Percentiles rank a stretch among this genome's conserved stretches.
Evolutionary conservation across 495 filamentous ascomycete species (phyloP).

Genomic region (Lepidopterella palustris): DNA sequence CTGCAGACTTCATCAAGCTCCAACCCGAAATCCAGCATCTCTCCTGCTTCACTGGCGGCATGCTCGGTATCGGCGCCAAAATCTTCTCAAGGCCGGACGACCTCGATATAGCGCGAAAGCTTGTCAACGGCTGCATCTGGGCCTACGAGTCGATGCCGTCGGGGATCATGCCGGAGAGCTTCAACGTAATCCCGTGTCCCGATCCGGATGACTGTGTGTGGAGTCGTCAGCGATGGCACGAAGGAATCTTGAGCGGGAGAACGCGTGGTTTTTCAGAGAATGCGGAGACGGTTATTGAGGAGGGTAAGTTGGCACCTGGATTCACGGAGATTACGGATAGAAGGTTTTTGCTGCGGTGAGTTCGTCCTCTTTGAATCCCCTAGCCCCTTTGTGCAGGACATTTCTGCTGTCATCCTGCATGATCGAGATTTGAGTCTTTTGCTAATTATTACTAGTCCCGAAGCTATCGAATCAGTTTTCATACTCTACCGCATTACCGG

Average conservation of each 20-base stretch:
- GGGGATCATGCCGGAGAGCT: slow-evolving; percentile 45
- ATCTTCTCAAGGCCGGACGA: slow-evolving; percentile 25
- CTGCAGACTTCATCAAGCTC: slow-evolving; percentile 21
- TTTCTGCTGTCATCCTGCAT: neutral
- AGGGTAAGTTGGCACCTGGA: slow-evolving; percentile 35
- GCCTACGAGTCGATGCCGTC: slow-evolving; percentile 33
- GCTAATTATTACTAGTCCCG: slow-evolving; percentile 39
- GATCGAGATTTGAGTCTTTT: neutral
- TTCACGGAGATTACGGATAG: slow-evolving; percentile 37
- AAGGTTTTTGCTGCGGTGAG: slow-evolving; percentile 36
- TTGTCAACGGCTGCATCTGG: slow-evolving; percentile 34
- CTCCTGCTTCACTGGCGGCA: slow-evolving; percentile 34
- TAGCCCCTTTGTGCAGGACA: neutral
- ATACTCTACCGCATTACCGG: slow-evolving; percentile 53
- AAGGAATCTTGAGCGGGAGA: slow-evolving; percentile 28
- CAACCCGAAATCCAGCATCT: slow-evolving; percentile 39
- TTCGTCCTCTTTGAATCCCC: neutral
- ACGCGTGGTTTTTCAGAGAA: slow-evolving; percentile 6
- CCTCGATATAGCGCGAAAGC: slow-evolving; percentile 28
- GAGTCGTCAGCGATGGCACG: slow-evolving; percentile 37
- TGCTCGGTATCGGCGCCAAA: slow-evolving; percentile 29
- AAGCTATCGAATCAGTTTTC: slow-evolving; percentile 60
- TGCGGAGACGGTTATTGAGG: slow-evolving; percentile 24
- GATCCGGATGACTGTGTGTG: slow-evolving; percentile 35
- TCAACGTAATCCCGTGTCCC: slow-evolving; percentile 35